Percentiles rank a stretch among this genome's conserved stretches.
Conservation (phyloP, 345 rosid species). For the Arabis alpina region DNA sequence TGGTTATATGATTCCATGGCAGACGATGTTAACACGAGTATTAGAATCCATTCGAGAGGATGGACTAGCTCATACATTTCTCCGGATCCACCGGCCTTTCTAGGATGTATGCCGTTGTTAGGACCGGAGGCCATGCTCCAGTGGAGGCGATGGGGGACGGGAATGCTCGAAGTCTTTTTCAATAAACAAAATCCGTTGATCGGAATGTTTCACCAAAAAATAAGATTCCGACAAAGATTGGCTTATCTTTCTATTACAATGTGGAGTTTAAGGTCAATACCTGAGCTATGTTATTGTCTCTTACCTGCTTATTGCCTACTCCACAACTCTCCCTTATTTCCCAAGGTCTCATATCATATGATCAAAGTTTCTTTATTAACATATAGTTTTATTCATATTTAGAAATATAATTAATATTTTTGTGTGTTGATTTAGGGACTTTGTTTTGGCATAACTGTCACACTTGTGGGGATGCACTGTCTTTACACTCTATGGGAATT, state of each 20-base stretch:
- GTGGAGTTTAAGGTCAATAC: slow-evolving; percentile 58
- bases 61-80: slow-evolving; percentile 47
- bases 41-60: slow-evolving; percentile 57
- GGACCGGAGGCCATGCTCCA: slow-evolving; percentile 55
- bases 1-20: slow-evolving; percentile 66
- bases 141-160: slow-evolving; percentile 68
- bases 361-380: not conserved
- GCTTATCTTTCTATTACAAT: slow-evolving; percentile 38
- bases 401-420: not conserved
- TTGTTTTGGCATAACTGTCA: slow-evolving; percentile 9
- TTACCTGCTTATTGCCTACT: slow-evolving; percentile 71
- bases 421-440: slow-evolving; percentile 24
- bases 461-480: slow-evolving; percentile 28
- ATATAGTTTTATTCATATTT: not conserved
- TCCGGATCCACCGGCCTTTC: slow-evolving; percentile 59
- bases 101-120: slow-evolving; percentile 56
- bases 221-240: slow-evolving; percentile 57
- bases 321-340: slow-evolving; percentile 60
- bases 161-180: slow-evolving; percentile 57
- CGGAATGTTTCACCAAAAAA: slow-evolving; percentile 33
- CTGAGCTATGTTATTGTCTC: slow-evolving; percentile 59
- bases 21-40: slow-evolving; percentile 63
- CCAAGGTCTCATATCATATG: slow-evolving; percentile 44
- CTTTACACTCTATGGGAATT: slow-evolving; percentile 39
- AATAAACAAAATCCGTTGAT: slow-evolving; percentile 48